Evolutionary conservation across 768 basidiomycete genomes (phyloP).

Genomic region (Hygrophorus russula): DNA sequence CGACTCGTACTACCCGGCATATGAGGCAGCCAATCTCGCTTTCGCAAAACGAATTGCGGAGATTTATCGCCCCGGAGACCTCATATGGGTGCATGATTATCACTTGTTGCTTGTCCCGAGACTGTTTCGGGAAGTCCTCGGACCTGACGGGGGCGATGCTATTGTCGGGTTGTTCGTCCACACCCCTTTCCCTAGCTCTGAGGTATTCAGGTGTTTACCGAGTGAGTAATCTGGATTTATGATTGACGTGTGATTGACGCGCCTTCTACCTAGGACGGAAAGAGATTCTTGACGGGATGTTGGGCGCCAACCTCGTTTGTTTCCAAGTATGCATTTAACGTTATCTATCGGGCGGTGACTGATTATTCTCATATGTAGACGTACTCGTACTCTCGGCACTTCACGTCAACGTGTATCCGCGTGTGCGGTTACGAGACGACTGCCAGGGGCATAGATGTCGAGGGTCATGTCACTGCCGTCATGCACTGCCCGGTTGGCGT

Average conservation of each 20-base stretch:
- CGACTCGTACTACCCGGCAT: constrained; percentile 72
- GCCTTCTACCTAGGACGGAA: constrained; percentile 44
- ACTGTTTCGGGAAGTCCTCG: constrained; percentile 56
- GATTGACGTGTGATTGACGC: background rate
- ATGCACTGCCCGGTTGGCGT: constrained; percentile 93
- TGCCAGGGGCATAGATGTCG: constrained; percentile 64
- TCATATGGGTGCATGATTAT: constrained; percentile 94
- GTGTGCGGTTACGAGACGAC: constrained; percentile 92
- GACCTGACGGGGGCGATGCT: constrained; percentile 29
- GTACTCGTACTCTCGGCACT: constrained; percentile 92
- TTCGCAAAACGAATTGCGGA: constrained; percentile 65
- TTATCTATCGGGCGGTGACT: background rate
- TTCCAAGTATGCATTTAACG: constrained; percentile 57
- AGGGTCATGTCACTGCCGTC: constrained; percentile 74
- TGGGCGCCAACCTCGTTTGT: constrained; percentile 90
- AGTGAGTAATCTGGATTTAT: constrained; percentile 34
- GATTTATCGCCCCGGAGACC: constrained; percentile 78
- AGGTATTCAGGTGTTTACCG: constrained; percentile 90
- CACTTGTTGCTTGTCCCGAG: constrained; percentile 87
- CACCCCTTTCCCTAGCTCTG: constrained; percentile 94
- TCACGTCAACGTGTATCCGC: constrained; percentile 87
- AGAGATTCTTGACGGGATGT: constrained; percentile 95
- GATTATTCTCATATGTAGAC: constrained; percentile 37
- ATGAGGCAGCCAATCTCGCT: constrained; percentile 72
- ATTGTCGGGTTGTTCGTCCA: constrained; percentile 91